Conservation (phyloP, 1,284 basidiomycete genomes). For the Stereum hirsutum region DNA sequence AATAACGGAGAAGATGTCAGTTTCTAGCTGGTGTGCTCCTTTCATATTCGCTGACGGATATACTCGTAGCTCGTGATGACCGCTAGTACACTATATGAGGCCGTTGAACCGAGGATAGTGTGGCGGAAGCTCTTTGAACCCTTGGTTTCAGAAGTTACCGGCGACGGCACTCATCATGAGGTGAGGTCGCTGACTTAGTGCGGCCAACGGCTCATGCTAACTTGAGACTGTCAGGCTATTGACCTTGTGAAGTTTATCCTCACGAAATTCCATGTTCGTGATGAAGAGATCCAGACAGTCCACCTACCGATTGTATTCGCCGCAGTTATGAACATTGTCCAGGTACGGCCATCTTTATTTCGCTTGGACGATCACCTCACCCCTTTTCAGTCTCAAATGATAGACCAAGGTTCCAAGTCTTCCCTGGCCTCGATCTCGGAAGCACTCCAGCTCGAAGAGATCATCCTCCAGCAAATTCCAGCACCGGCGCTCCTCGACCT, state of each 20-base stretch:
- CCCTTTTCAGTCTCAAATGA: conserved; percentile 28
- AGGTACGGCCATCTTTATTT: conserved; percentile 28
- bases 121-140: conserved; percentile 72
- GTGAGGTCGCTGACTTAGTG: conserved; percentile 22
- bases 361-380: conserved; percentile 3
- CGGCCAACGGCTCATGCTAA: neutral
- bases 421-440: conserved; percentile 3
- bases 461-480: conserved; percentile 40
- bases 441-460: conserved; percentile 19
- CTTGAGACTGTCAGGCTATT: conserved; percentile 47
- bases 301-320: conserved; percentile 76
- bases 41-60: conserved; percentile 7
- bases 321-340: conserved; percentile 51
- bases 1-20: conserved; percentile 56
- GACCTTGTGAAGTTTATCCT: conserved; percentile 63
- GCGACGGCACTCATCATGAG: conserved; percentile 33
- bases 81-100: conserved; percentile 86
- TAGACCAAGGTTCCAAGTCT: conserved; percentile 23
- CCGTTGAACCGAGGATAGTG: conserved; percentile 80
- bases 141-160: conserved; percentile 42
- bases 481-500: conserved; percentile 39
- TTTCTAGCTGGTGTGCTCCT: conserved; percentile 9
- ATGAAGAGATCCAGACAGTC: conserved; percentile 73
- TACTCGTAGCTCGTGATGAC: conserved; percentile 64
- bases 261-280: conserved; percentile 60